Base-by-base conservation (phyloP, 1,284 basidiomycete species). In the Xerocomus nothofagi region DNA sequence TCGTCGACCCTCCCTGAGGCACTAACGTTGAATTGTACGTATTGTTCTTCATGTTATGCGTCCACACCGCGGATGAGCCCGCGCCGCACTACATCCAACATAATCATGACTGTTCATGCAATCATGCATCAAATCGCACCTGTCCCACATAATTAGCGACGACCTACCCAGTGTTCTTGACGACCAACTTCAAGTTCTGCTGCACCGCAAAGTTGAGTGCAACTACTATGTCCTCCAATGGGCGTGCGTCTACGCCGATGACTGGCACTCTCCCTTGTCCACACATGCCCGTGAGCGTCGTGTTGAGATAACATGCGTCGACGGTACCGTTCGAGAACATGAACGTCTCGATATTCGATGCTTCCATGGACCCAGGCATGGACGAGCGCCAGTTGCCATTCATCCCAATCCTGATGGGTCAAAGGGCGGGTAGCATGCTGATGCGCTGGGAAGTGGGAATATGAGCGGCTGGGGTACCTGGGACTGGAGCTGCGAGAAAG, bases 141-240 rank as follows among this genome's bases (percentile, higher is more conserved):
- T 24, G 12, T 18, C 4, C 14, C 15, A 4, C 21, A 29, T 17
- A 11, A 23, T 9, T 11, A 27, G 9, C 17, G 4, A 26, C 17
- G 23, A 55, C 67, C 21, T 55, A 73, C 70, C 77, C 76, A 10
- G 78, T 78, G 47, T 75, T 76, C 58, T 79, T 80, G n/a, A 80
- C 63, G 0, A 73, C 72, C 4, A 78, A 51, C 8, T 71, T 71
- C 18, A 78, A 58, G 49, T 77, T 73, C 42, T 75, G 63, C 32
- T 64, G 53, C 8, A 56, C 65, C 0, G 73, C 47, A 42, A 63
- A 63, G 1, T 18, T 36, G 5, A 65, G 41, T 3, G 56, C 74
- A 32, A 68, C 71, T 50, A 75, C 71, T 4, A 79, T 57, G 51
- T 76, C 74, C 15, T 48, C 51, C 6, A 64, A 62, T 0, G 49